Evolutionary conservation across 306 rosid species (phyloP), one percentile per base, ranked within the genome.

Genomic region (Astragalus glycyphyllos): DNA sequence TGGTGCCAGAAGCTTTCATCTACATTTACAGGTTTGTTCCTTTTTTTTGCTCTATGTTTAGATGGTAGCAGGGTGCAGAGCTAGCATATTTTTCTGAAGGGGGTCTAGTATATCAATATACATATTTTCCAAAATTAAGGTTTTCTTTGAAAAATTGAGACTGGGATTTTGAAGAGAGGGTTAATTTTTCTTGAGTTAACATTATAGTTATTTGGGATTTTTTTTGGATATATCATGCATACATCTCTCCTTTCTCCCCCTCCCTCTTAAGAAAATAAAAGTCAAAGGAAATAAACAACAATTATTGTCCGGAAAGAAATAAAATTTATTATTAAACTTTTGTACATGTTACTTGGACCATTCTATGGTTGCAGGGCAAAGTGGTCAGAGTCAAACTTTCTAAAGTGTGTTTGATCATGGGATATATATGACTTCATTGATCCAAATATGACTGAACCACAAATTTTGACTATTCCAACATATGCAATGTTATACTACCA

Each of bases 1-100:
- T 95, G 99, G 84, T 95, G 35, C 99, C 99, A 50, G 99, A 95
- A 81, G 92, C 99, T 49, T 95, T 89, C 89, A 69, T 95, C 72
- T 95, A 95, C 83, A 95, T 95, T 42, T 95, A 95, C 74, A 89
- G 99, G 99, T 91, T 23, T 3, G 83, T 77, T 62, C 54, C 64
- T 61, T 50, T 34, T 7, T 53, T 74, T 74, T 69, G 12, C 23
- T 13, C 32, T 45, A 66, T 75, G 46, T 23, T 56, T 65, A 32
- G 49, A 46, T 34, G 38, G 72, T 20, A 15, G 65, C 37, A 42
- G 72, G 13, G 10, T 47, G 51, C 2, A 10, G 26, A 41, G 35
- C 48, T n/a, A 34, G 42, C 26, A 45, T 6, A 51, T 9, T 62
- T 20, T 63, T 23, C 46, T 65, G 6, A 8, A 8, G 56, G 5